Evolutionary conservation across 1,139 yeast genomes (phyloP), one percentile per base, ranked within the genome.

Genomic region (Pichia sp.): DNA sequence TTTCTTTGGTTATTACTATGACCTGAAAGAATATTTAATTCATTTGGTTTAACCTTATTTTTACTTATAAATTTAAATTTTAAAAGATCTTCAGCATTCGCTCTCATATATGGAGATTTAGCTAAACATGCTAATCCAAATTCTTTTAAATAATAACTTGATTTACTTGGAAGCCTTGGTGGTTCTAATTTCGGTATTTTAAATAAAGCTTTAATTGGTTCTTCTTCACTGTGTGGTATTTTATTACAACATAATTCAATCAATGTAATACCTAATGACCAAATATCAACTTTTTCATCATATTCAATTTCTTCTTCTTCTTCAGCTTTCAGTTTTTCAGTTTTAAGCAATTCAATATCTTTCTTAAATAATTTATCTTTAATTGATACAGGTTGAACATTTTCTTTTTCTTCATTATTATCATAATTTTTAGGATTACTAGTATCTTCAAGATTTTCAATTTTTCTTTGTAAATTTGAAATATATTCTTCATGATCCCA

Each of bases 261-360:
- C 1, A 84, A 75, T 1, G 95, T 87, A 41, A 87, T 86, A 0
- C 95, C 96, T 4, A 85, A 68, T 0, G 95, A 85, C 96, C 96
- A 87, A 43, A 87, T 82, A 59, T 87, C 96, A 4, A 87, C 94
- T 58, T 82, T 85, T 54, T 81, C 84, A 59, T 84, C 73, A 58
- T 87, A 84, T 1, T 90, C 90, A 20, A 64, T 63, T 10, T 55
- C 50, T 20, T 45, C 50, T 22, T 46, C 45, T 23, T 28, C 25
- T 6, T 40, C 42, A 5, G 24, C 4, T 4, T 20, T 30, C 11
- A 3, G 12, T 1, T 26, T 22, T 4, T 30, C 31, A 1, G 11
- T 4, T 10, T 26, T 16, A 20, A 20, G 22, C 9, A n/a, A 7
- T 8, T 30, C 20, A 16, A 10, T 12, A 10, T 32, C 42, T 10